These are phyloP conservation scores for Talaromyces albobiverticillius DNA, from an alignment of 2,329 filamentous ascomycete species.

Conservation along the genomic window DNA sequence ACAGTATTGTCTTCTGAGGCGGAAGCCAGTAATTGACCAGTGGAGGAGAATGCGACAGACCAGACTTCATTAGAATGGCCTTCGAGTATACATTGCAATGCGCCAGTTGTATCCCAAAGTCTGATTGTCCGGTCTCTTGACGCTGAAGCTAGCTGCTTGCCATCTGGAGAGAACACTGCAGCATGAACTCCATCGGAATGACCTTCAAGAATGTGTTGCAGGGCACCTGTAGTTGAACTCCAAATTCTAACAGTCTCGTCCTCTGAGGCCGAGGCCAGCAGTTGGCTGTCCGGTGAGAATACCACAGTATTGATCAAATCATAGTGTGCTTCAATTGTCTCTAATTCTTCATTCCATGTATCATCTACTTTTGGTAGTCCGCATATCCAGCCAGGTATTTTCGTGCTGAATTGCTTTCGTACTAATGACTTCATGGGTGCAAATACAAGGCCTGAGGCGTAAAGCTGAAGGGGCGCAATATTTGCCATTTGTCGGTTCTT, in stretches of 20 bases:
- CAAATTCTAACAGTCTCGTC: no score
- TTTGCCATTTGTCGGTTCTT: slow-evolving; percentile 26
- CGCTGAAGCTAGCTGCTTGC: background rate
- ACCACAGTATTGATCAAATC: no score
- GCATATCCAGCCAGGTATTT: slow-evolving; percentile 19
- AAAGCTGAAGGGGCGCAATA: slow-evolving; percentile 34
- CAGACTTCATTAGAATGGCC: background rate
- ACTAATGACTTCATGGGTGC: slow-evolving; percentile 25
- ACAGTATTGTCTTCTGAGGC: background rate
- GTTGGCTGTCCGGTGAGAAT: no score
- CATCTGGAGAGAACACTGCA: background rate
- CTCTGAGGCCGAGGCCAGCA: no score
- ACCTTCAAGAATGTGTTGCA: no score
- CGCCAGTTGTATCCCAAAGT: no score
- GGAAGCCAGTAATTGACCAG: slow-evolving; percentile 3
- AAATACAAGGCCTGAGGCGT: slow-evolving; percentile 33
- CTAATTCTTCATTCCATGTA: slow-evolving; percentile 21
- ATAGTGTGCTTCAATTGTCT: slow-evolving; percentile 22
- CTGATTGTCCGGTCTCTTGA: background rate
- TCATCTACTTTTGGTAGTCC: slow-evolving; percentile 13
- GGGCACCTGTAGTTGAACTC: no score
- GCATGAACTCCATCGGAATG: background rate
- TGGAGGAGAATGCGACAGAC: slow-evolving; percentile 10
- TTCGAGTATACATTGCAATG: no score
- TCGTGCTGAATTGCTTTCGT: slow-evolving; percentile 20